Conservation (phyloP, 2,329 filamentous ascomycete species). For the Apiospora saccharicola region DNA sequence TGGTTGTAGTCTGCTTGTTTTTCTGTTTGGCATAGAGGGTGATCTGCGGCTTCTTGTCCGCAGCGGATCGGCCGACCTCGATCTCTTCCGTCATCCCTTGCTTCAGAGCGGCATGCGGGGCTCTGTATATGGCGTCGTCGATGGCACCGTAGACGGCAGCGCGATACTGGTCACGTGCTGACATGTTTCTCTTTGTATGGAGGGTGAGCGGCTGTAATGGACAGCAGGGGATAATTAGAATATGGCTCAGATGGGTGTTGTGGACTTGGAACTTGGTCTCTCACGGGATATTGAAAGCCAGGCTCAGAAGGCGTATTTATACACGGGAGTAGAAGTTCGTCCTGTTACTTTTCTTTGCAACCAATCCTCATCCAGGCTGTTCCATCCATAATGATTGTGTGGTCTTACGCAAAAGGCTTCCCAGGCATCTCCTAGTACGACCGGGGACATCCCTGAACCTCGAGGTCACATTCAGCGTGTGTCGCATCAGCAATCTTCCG, state of each 20-base stretch:
- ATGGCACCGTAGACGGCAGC: background rate
- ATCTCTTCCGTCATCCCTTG: background rate
- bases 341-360: background rate
- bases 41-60: background rate
- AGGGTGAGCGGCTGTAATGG: background rate
- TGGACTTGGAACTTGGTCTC: background rate
- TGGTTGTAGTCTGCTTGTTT: background rate
- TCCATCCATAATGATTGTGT: background rate
- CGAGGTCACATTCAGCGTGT: background rate
- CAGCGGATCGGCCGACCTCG: background rate
- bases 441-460: background rate
- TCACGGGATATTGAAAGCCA: background rate
- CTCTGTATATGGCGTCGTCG: background rate
- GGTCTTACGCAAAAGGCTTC: background rate
- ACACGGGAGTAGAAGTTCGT: background rate
- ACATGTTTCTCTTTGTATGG: background rate
- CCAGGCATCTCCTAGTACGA: background rate
- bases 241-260: background rate
- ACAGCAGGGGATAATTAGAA: background rate
- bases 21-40: background rate
- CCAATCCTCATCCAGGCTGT: background rate
- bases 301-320: background rate
- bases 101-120: background rate
- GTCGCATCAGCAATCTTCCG: background rate
- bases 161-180: background rate